Evolutionary conservation across 2,329 filamentous ascomycete species (phyloP), one percentile per base, ranked within the genome.

Genomic region (Cladosporium sphaerospermum): DNA sequence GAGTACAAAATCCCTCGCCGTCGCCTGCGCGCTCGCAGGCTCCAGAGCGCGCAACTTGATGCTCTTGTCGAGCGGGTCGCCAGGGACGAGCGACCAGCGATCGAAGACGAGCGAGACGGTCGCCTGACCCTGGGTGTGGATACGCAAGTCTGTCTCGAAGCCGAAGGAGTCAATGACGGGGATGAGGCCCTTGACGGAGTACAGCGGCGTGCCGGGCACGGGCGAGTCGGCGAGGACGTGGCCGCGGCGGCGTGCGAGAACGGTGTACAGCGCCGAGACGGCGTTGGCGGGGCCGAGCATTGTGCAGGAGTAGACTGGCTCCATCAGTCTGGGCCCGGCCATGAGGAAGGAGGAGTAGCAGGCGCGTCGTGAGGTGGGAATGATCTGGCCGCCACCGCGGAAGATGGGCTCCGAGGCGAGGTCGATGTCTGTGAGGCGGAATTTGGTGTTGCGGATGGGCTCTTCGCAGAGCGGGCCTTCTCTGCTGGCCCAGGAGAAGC

Each of bases 381-480:
- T 99, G 67, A 99, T 95, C 71, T 99, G 93, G 42, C 93, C 93
- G 61, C 92, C 92, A 54, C 93, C 93, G 48, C 93, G 84, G 77
- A 90, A 95, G 66, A 99, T 97, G 48, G 92, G 87, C 72, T 97
- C 90, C 48, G 84, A 79, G 9, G 91, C 92, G 16, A 99, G 79
- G 40, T 86, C 78, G 51, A 96, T 83, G 67, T 97, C 92, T 57
- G 91, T 97, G 65, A 99, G 83, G 67, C 91, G 89, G 80, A 99
- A 99, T 68, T 96, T 96, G 62, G 89, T 89, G 72, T 99, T 99
- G 62, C 93, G 91, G 66, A 99, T 97, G 33, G 93, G 93, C 75
- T 99, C 93, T 85, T 99, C 93, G 70, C 93, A 97, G 23, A 99
- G 78, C 14, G 93, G 93, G 0, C 93, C 93, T 80, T 99, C 93